Base-by-base conservation (phyloP, 1,139 yeast species). In the Pichia sp. region DNA sequence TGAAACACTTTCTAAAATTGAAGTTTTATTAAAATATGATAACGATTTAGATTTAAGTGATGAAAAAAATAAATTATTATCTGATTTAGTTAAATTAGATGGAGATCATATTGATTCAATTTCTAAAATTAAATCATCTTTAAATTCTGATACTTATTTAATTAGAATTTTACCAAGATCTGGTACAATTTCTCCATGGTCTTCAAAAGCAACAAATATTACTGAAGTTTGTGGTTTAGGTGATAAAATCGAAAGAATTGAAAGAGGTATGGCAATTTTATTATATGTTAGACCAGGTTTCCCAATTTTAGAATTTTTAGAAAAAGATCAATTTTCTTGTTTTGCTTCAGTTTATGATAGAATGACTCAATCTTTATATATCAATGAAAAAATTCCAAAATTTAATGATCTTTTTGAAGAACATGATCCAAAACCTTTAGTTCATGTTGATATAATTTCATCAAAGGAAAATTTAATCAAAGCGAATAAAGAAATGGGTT, bases 121-220 rank as follows among this genome's bases (percentile, higher is more conserved):
- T 11, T 16, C 39, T 3, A 30, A 46, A 3, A 26, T 55, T 4
- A 40, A 55, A 11, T 27, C 47, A 10, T 30, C 40, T n/a, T 37
- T 51, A 31, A 49, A 46, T 40, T 36, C 60, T 22, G 78, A 81
- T 59, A 67, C 78, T 32, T 76, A 78, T 52, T 68, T 89, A 56
- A 68, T 92, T 43, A 76, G 95, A 62, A 74, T 94, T 46, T 73
- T 90, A 48, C 98, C 99, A 39, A 80, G 98, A 65, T 73, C 92
- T 9, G 98, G 98, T 49, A 92, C 98, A 25, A 89, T 92, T 54
- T 90, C 97, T 26, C 98, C 98, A 30, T 94, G 99, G 99, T 87
- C 97, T 20, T 90, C 98, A 20, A 94, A 94, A 68, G 99, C 99
- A 32, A 90, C 98, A 39, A 92, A 92, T 65, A 94, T 94, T 55